Base-by-base conservation (phyloP, 2,329 filamentous ascomycete species). In the Thermoascus crustaceus region DNA sequence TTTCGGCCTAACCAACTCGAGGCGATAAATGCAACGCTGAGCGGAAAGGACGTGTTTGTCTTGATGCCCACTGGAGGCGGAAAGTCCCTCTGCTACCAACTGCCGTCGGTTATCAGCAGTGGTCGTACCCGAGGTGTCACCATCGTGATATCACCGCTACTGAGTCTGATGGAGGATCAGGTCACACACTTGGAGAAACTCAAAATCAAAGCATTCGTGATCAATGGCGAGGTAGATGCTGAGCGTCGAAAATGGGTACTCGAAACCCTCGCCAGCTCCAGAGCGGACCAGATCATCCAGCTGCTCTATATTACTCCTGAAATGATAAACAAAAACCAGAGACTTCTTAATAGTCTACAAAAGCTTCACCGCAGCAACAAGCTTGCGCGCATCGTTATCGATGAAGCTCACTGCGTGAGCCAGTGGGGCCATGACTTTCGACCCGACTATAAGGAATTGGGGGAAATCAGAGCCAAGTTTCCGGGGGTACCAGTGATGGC, bases 391-490 rank as follows among this genome's bases (percentile, higher is more conserved):
- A 77, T 98, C 32, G 91, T 98, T 35, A 94, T 98, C 43, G 91
- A 98, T 48, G 93, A 98, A 64, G 91, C 91, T n/a, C 91, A 98
- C 58, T 98, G 91, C 59, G 89, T 98, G 17, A 96, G 91, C 59
- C 88, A 98, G 67, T 98, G 91, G 91, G 91, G 91, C 1, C 91
- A 98, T 49, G 91, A 98, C 58, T 98, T 98, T 56, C 78, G 93
- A 30, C 89, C 88, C 1, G 89, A 96, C 56, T 98, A 98, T 67
- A 94, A 94, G 60, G 75, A 76, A 19, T 69, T 98, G 3, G 86
- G 88, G 18, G 72, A 78, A 39, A 68, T 95, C 27, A 76, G 89
- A 32, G 59, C 67, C 25, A 76, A 74, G 34, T 89, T 89, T 48
- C 78, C 80, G 1, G 75, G 76, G 2, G 84, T 96, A 3, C 91